A percentile compares a stretch with the other conserved stretches of the same genome.
Evolutionary conservation across 106 monocot genomes (phyloP).

Genomic region (Hemerocallis citrina): DNA sequence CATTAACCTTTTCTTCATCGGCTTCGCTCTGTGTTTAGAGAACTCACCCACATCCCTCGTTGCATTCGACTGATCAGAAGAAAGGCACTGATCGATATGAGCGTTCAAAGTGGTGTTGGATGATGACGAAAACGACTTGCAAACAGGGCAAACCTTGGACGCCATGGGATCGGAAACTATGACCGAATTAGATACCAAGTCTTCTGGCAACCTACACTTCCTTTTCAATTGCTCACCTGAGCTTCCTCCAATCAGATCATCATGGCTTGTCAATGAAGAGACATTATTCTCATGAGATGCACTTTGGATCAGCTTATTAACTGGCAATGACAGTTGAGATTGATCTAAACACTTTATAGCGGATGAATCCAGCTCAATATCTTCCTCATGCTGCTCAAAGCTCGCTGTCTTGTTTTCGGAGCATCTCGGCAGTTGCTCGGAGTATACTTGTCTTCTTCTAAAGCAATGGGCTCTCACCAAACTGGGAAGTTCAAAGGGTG

Average conservation of each 20-base stretch:
- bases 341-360: no score
- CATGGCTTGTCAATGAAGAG: not conserved
- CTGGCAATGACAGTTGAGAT: no score
- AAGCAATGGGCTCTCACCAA: conserved; percentile 26
- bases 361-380: no score
- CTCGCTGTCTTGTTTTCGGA: not conserved
- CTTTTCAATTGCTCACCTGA: conserved; percentile 4
- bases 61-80: conserved; percentile 15
- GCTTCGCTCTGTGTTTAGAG: conserved; percentile 37
- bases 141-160: conserved; percentile 73
- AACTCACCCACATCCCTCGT: not conserved
- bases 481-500: conserved; percentile 82
- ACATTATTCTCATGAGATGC: not conserved
- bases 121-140: conserved; percentile 59
- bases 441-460: not conserved
- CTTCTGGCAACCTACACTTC: conserved; percentile 43
- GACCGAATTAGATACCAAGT: conserved; percentile 31
- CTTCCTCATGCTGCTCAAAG: not conserved
- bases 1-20: conserved; percentile 63
- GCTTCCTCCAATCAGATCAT: not conserved
- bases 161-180: conserved; percentile 53
- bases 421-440: not conserved
- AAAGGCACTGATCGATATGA: conserved; percentile 75
- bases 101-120: conserved; percentile 82
- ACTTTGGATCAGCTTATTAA: no score